Conservation (phyloP, 2,329 filamentous ascomycete genomes). For the Fusarium sp. region DNA sequence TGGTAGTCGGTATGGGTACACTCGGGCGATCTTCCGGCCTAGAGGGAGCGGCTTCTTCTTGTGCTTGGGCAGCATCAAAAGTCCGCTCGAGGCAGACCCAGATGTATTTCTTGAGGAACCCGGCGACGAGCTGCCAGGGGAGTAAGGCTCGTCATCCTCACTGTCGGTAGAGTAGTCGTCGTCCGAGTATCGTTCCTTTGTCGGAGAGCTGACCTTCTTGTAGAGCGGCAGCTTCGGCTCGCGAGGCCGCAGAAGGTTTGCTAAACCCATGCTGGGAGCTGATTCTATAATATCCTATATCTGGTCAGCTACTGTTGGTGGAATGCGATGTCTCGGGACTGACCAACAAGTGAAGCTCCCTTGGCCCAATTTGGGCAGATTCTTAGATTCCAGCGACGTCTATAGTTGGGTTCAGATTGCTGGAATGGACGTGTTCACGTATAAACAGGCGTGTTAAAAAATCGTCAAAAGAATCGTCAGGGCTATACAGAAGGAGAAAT, state of each 20-base stretch:
- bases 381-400: slow-evolving; percentile 11
- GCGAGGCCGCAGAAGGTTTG: slow-evolving; percentile 61
- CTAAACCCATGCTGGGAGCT: slow-evolving; percentile 60
- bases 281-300: slow-evolving; percentile 9
- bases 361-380: slow-evolving; percentile 19
- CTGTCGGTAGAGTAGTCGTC: slow-evolving; percentile 62
- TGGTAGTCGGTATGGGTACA: slow-evolving; percentile 72
- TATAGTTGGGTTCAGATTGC: neutral
- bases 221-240: slow-evolving; percentile 64
- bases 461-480: neutral
- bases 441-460: neutral
- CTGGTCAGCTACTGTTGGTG: slow-evolving; percentile 15
- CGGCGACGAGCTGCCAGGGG: slow-evolving; percentile 57
- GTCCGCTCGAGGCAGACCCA: slow-evolving; percentile 55
- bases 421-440: neutral
- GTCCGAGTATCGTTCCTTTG: slow-evolving; percentile 65
- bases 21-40: slow-evolving; percentile 33
- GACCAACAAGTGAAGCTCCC: slow-evolving; percentile 16
- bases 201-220: slow-evolving; percentile 56
- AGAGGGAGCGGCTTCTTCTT: slow-evolving; percentile 35
- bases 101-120: slow-evolving; percentile 67
- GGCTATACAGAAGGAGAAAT: neutral
- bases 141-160: slow-evolving; percentile 58
- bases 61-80: slow-evolving; percentile 59
- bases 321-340: slow-evolving; percentile 20